Conservation (phyloP, 1,139 yeast species). For the Suhomyces bokatorum region DNA sequence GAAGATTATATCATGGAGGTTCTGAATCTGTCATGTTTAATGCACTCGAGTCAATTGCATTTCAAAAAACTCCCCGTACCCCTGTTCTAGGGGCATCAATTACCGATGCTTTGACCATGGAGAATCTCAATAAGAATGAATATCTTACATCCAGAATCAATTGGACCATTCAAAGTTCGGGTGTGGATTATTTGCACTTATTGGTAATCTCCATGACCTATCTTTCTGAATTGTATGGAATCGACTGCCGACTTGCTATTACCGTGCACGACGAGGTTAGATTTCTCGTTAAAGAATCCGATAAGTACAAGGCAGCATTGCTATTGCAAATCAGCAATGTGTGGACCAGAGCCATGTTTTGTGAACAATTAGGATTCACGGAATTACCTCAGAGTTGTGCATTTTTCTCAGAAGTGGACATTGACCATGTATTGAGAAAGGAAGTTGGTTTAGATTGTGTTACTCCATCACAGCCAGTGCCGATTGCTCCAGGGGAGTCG, state of each 20-base stretch:
- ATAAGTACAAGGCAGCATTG: constrained; percentile 73
- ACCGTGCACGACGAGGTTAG: constrained; percentile 97
- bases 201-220: constrained; percentile 87
- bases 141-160: constrained; percentile 90
- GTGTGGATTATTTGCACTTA: constrained; percentile 92
- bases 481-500: constrained; percentile 81
- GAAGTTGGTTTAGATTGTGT: constrained; percentile 87
- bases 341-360: constrained; percentile 97
- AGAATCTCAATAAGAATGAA: constrained; percentile 62
- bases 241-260: constrained; percentile 78
- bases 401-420: constrained; percentile 90
- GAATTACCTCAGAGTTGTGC: constrained; percentile 96
- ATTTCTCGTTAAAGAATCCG: constrained; percentile 71
- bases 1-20: constrained; percentile 79
- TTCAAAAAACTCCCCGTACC: constrained; percentile 78
- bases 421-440: constrained; percentile 83
- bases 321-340: constrained; percentile 84
- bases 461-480: constrained; percentile 78
- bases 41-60: constrained; percentile 83
- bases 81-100: constrained; percentile 94
- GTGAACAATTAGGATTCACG: constrained; percentile 85
- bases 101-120: constrained; percentile 74
- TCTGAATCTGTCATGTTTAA: constrained; percentile 92
- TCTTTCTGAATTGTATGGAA: constrained; percentile 57
- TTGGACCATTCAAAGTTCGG: constrained; percentile 98